phyloP scores from a whole-genome alignment of 2,329 filamentous ascomycete genomes.

The Sclerotiophoma versabilis region DNA sequence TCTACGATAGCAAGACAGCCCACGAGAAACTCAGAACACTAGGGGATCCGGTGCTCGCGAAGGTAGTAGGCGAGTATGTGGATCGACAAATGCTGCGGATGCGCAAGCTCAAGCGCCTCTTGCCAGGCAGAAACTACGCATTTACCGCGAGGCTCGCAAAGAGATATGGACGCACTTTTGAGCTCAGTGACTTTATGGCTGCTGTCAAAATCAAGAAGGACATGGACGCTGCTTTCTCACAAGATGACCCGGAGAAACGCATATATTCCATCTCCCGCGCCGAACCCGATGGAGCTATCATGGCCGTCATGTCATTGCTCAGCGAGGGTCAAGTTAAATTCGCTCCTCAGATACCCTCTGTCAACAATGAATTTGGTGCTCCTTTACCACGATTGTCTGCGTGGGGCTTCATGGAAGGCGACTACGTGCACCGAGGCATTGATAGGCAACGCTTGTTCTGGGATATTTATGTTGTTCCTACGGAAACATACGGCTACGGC shows the following conservation, averaged over 20 bases:
- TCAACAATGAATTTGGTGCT: conserved; percentile 54
- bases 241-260: conserved; percentile 26
- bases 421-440: conserved; percentile 74
- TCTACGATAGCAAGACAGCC: conserved; percentile 51
- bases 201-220: conserved; percentile 66
- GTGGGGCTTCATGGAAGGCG: conserved; percentile 73
- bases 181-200: conserved; percentile 51
- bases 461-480: conserved; percentile 66
- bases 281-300: conserved; percentile 69
- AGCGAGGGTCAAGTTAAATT: conserved; percentile 65
- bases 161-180: conserved; percentile 63
- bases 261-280: conserved; percentile 60
- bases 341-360: conserved; percentile 63
- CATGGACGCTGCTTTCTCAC: conserved; percentile 64
- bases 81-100: conserved; percentile 64
- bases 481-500: conserved; percentile 64
- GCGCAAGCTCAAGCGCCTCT: conserved; percentile 63
- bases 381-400: conserved; percentile 57
- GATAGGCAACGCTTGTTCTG: conserved; percentile 72
- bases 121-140: conserved; percentile 67
- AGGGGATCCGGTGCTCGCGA: conserved; percentile 41
- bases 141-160: conserved; percentile 67
- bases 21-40: conserved; percentile 50
- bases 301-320: conserved; percentile 72
- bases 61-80: conserved; percentile 64